These are phyloP conservation scores for Lichtheimia ornata DNA, from an alignment of 371 early-diverging fungal species.

Conservation along the genomic window DNA sequence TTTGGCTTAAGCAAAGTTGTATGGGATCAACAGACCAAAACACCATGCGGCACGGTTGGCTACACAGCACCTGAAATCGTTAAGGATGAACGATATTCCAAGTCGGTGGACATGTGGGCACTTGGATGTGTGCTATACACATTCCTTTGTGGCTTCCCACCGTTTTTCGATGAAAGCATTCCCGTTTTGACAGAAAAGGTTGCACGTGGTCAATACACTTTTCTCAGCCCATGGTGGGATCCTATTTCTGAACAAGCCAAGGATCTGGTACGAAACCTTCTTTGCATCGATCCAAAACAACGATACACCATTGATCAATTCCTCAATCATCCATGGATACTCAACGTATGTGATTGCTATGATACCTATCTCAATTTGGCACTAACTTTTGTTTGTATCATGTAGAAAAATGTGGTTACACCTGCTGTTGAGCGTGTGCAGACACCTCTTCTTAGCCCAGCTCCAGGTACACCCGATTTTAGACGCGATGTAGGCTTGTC, in stretches of 20 bases:
- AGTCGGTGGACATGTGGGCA: slow-evolving; percentile 82
- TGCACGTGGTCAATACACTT: slow-evolving; percentile 61
- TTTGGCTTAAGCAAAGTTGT: slow-evolving; percentile 72
- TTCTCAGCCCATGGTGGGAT: slow-evolving; percentile 79
- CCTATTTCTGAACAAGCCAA: slow-evolving; percentile 63
- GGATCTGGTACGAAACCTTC: slow-evolving; percentile 67
- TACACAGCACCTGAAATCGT: slow-evolving; percentile 82
- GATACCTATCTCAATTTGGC: too few species aligned
- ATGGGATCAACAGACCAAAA: slow-evolving; percentile 64
- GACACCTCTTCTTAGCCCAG: slow-evolving; percentile 9
- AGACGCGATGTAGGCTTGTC: slow-evolving; percentile 25
- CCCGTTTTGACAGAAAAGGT: slow-evolving; percentile 62
- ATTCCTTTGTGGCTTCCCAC: slow-evolving; percentile 75
- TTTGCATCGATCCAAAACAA: slow-evolving; percentile 54
- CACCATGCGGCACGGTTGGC: slow-evolving; percentile 79
- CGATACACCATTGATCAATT: slow-evolving; percentile 65
- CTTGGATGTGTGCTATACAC: slow-evolving; percentile 81
- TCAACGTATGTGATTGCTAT: too few species aligned
- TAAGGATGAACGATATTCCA: slow-evolving; percentile 62
- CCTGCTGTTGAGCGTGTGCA: too few species aligned
- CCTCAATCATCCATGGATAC: slow-evolving; percentile 83
- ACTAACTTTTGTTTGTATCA: too few species aligned
- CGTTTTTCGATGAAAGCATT: slow-evolving; percentile 72
- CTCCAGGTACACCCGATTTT: neutral
- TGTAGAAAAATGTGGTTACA: too few species aligned